A percentile compares a stretch with the other conserved stretches of the same genome.
Evolutionary conservation across 2,329 filamentous ascomycete species (phyloP).

Genomic region (Pseudohalonectria lignicola): DNA sequence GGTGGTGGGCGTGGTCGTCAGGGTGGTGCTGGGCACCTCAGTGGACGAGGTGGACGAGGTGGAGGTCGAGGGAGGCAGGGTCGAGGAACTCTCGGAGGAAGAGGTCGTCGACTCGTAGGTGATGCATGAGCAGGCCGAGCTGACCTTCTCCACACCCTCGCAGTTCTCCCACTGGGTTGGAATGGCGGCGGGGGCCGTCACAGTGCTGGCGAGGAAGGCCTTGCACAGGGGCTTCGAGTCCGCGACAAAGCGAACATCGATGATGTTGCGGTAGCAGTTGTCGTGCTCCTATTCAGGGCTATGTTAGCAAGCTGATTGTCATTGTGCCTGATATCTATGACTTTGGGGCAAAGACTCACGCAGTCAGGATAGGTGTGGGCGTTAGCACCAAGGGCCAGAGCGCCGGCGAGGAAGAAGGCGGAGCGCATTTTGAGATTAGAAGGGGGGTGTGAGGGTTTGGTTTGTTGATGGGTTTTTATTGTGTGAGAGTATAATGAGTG

Average conservation of each 20-base stretch:
- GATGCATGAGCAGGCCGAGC: conserved; percentile 18
- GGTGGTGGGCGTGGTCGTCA: neutral
- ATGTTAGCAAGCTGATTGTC: neutral
- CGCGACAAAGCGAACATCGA: neutral
- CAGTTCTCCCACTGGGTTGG: conserved; percentile 9
- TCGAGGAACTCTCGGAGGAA: neutral
- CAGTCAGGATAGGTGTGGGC: neutral
- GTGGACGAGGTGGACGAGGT: neutral
- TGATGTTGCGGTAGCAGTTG: conserved; percentile 6
- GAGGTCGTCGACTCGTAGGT: conserved; percentile 8
- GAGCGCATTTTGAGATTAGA: conserved; percentile 4
- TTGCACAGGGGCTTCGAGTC: neutral
- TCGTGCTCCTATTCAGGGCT: conserved; percentile 2
- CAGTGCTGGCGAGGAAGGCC: conserved; percentile 1
- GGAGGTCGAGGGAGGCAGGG: neutral
- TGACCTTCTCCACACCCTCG: conserved; percentile 9
- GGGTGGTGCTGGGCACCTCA: neutral
- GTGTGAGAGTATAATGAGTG: neutral
- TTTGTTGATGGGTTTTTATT: neutral
- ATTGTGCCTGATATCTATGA: too few species aligned
- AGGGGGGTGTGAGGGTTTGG: too few species aligned
- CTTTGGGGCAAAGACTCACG: too few species aligned
- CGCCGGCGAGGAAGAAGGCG: neutral
- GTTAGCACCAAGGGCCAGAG: neutral
- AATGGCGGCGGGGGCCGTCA: neutral